Evolutionary conservation across 2,329 filamentous ascomycete genomes (phyloP), one percentile per base, ranked within the genome.

Genomic region (Venturia carpophila): DNA sequence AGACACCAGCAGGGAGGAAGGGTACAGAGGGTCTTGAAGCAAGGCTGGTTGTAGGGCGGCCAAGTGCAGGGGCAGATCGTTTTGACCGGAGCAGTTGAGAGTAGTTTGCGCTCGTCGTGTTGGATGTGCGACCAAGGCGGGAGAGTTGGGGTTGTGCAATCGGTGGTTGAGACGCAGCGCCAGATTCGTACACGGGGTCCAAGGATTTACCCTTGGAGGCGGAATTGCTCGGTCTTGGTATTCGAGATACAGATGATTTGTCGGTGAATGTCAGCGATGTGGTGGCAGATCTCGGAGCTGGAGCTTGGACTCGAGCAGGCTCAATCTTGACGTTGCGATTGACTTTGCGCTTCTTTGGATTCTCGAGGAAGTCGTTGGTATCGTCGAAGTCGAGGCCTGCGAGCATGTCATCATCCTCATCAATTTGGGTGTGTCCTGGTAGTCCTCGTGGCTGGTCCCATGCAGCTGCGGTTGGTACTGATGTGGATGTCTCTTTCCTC

Each of bases 321-420:
- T 95, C 96, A 71, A 95, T 83, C 74, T 93, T 92, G 69, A 99
- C 84, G 73, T 99, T 97, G 68, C 90, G 91, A 74, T 97, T 94
- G 21, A 96, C 80, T 0, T 89, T 93, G 55, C 91, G 82, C 75
- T 93, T 96, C 66, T 83, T 86, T 2, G 88, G 85, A 71, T 91
- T 93, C 34, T 89, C 84, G 64, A 96, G 84, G 73, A 96, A 91
- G 73, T 97, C 92, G 52, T 27, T 37, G 60, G 96, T 91, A 27
- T 76, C 74, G 30, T 52, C 65, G 13, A 60, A 62, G 55, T 66
- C 65, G 10, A 66, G 65, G 24, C 65, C 65, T 19, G 62, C 15
- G 3, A 64, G 34, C 69, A 5, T 67, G 68, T 62, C 71, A 67
- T 63, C 73, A 65, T 67, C 72, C 72, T 68, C 70, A 37, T 65